Evolutionary conservation across 2,329 filamentous ascomycete genomes (phyloP), one percentile per base, ranked within the genome.

Genomic region (Westerdykella aurantiaca): DNA sequence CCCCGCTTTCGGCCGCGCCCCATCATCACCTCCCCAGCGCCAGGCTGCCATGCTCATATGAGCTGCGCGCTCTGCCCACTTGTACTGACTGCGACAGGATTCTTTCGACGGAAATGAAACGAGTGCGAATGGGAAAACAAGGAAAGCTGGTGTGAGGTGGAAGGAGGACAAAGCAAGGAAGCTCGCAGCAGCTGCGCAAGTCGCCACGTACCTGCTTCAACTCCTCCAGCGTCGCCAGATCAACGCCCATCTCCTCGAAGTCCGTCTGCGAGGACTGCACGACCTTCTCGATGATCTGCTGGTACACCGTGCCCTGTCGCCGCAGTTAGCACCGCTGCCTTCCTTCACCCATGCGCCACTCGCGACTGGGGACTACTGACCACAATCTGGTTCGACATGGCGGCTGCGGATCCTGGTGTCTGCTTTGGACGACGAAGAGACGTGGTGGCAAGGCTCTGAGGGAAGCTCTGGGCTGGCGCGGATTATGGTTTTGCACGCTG

Each of bases 241-340:
- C 88, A 53, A 97, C 85, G 59, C 93, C 93, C 57, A 85, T 88
- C 72, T 98, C 93, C 69, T 98, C 93, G 67, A 98, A 97, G 71
- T 97, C 93, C 63, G 91, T 86, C 63, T 87, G 81, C 62, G 91
- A 96, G 55, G 66, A 64, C 39, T 60, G 54, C 47, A 74, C 66
- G 48, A 75, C 72, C 59, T 86, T 85, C 58, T 91, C 85, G 69
- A 97, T 88, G 66, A 98, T 89, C 72, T 93, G 88, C 69, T 83
- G 76, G 70, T 96, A 98, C 62, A 97, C 84, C 55, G 74, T 72
- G 61, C 93, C 93, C 74, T 67, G 47, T 45, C 22, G 51, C 57
- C 46, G 56, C 56, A 14, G 60, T 66, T 49, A 66, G 64, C 39
- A 44, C 50, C 42, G 49, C 44, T 41, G 48, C 45, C 43, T 45